These are phyloP conservation scores for Trichothecium sympodiale DNA, from an alignment of 2,329 filamentous ascomycete genomes.

Conservation along the genomic window DNA sequence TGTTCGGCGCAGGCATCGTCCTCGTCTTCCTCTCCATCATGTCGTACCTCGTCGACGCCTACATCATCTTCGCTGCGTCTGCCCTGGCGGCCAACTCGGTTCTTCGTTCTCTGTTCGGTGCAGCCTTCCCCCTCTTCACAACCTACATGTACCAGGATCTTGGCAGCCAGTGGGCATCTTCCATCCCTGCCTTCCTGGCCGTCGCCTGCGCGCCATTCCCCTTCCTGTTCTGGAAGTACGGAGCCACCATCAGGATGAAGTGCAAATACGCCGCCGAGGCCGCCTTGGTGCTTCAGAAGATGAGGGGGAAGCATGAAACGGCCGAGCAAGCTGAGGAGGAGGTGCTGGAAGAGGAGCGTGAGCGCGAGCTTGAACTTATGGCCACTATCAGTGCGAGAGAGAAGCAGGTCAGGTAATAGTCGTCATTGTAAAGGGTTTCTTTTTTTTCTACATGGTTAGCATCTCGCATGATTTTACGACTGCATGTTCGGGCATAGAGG, in stretches of 20 bases:
- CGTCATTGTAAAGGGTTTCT: no score
- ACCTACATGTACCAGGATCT: slow-evolving; percentile 44
- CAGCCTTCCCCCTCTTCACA: slow-evolving; percentile 65
- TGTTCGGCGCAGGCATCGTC: slow-evolving; percentile 47
- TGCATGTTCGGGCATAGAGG: no score
- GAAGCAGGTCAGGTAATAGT: no score
- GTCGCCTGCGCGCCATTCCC: slow-evolving; percentile 63
- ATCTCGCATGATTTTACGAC: no score
- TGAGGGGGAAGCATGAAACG: slow-evolving; percentile 20
- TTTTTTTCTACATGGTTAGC: no score
- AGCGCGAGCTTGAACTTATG: no score
- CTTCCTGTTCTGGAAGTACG: slow-evolving; percentile 67
- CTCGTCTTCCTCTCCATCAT: slow-evolving; percentile 55
- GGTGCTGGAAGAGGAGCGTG: slow-evolving; percentile 1
- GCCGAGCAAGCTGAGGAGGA: slow-evolving; percentile 14
- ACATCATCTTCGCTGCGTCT: slow-evolving; percentile 58
- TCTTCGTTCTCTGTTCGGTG: slow-evolving; percentile 60
- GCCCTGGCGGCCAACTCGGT: slow-evolving; percentile 64
- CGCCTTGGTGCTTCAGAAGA: slow-evolving; percentile 43
- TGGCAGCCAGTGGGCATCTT: slow-evolving; percentile 67
- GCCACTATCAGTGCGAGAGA: no score
- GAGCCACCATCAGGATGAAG: slow-evolving; percentile 46
- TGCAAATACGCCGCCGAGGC: slow-evolving; percentile 63
- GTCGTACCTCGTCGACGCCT: slow-evolving; percentile 54
- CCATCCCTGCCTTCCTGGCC: slow-evolving; percentile 63